Evolutionary conservation across 2,329 filamentous ascomycete genomes (phyloP).

Genomic region (Epichloe amarillans): DNA sequence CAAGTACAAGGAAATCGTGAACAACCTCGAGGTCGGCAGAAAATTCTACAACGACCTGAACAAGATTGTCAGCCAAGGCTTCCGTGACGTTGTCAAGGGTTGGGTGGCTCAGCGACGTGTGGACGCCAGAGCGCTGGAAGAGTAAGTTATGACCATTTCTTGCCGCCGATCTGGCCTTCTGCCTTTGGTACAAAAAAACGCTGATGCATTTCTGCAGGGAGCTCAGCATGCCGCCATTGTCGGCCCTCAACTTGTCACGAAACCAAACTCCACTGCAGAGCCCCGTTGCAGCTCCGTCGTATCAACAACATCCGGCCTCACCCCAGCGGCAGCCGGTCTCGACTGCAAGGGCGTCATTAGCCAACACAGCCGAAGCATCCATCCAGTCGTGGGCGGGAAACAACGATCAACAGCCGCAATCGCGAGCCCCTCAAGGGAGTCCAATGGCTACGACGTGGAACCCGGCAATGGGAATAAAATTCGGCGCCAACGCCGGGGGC

Average conservation of each 20-base stretch:
- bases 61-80: slow-evolving; percentile 65
- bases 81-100: slow-evolving; percentile 61
- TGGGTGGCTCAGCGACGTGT: slow-evolving; percentile 72
- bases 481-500: slow-evolving; percentile 34
- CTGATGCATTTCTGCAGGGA: slow-evolving; percentile 23
- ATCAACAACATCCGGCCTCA: slow-evolving; percentile 1
- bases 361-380: slow-evolving; percentile 30
- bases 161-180: background rate
- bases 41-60: slow-evolving; percentile 97
- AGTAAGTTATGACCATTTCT: slow-evolving; percentile 35
- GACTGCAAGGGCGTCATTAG: slow-evolving; percentile 15
- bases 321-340: slow-evolving; percentile 10
- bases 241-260: slow-evolving; percentile 27
- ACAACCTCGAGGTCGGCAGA: slow-evolving; percentile 76
- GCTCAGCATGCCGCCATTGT: slow-evolving; percentile 37
- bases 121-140: slow-evolving; percentile 68
- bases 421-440: slow-evolving; percentile 28
- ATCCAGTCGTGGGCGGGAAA: slow-evolving; percentile 47
- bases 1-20: slow-evolving; percentile 92
- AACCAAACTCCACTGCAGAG: slow-evolving; percentile 10
- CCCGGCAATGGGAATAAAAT: slow-evolving; percentile 69
- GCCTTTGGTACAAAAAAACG: background rate
- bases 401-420: slow-evolving; percentile 41
- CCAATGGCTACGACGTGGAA: slow-evolving; percentile 43
- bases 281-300: slow-evolving; percentile 4